phyloP scores from a whole-genome alignment of 176 grass and related monocot species.

The Carex pumila region DNA sequence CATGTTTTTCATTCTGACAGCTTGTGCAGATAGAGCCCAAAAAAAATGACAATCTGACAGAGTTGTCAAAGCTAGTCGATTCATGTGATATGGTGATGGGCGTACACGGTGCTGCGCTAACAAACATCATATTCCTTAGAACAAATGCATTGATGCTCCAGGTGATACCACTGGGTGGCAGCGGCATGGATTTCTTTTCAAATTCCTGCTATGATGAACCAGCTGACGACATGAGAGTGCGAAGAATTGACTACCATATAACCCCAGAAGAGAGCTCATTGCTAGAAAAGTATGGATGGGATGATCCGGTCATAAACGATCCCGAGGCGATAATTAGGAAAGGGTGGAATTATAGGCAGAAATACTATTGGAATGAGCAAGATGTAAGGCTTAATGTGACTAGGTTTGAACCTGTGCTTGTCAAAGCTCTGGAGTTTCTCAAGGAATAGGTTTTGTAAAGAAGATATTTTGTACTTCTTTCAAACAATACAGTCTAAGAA shows the following conservation, averaged over 20 bases:
- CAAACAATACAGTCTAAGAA: neutral
- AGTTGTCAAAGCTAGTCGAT: constrained; percentile 38
- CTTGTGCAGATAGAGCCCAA: constrained; percentile 29
- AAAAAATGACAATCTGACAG: constrained; percentile 14
- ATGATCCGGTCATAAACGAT: constrained; percentile 42
- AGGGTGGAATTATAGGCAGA: constrained; percentile 43
- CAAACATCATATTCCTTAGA: constrained; percentile 66
- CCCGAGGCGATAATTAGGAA: constrained; percentile 45
- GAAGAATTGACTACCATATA: constrained; percentile 59
- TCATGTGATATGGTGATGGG: constrained; percentile 76
- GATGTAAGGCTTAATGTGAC: constrained; percentile 51
- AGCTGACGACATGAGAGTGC: constrained; percentile 36
- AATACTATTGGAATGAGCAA: constrained; percentile 53
- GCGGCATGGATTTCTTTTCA: constrained; percentile 29
- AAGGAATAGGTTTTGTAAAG: neutral
- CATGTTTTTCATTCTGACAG: neutral
- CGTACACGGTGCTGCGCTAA: constrained; percentile 57
- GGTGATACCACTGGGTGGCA: constrained; percentile 38
- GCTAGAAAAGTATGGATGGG: constrained; percentile 41
- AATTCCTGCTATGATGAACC: constrained; percentile 37
- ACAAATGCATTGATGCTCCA: constrained; percentile 58
- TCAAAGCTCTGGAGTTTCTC: constrained; percentile 21
- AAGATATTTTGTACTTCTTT: neutral
- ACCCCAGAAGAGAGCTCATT: constrained; percentile 66
- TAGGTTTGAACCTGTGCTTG: constrained; percentile 27